A percentile compares a stretch with the other conserved stretches of the same genome.
Conservation (phyloP, 208 protist species). For the Strigomonas galati region DNA sequence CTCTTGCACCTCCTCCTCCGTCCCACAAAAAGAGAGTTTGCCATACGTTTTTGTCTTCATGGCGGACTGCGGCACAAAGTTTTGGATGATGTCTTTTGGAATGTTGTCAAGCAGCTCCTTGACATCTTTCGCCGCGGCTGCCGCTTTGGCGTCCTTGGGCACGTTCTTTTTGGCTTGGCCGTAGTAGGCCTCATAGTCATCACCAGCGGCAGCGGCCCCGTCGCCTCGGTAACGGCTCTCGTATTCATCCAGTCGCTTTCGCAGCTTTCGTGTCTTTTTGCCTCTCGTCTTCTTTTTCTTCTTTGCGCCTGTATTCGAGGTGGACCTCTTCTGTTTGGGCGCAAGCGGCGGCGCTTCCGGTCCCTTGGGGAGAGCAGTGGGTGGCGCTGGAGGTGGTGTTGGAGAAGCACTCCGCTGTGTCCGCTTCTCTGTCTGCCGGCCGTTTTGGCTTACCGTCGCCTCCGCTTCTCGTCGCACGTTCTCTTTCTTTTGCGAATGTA, state of each 20-base stretch:
- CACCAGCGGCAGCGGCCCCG: slow-evolving; percentile 10
- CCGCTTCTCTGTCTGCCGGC: too few relatives aligned
- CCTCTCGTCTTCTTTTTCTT: slow-evolving; percentile 20
- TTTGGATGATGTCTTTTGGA: slow-evolving; percentile 6
- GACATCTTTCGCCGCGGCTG: slow-evolving; percentile 16
- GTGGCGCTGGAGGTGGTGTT: background rate
- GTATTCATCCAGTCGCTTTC: slow-evolving; percentile 47
- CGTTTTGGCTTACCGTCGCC: too few relatives aligned
- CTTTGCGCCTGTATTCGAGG: background rate
- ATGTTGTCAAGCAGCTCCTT: slow-evolving; percentile 19
- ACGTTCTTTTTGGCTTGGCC: slow-evolving; percentile 15
- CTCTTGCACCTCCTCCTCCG: slow-evolving; percentile 17
- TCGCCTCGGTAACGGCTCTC: slow-evolving; percentile 36
- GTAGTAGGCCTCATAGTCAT: slow-evolving; percentile 80
- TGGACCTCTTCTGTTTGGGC: too few relatives aligned
- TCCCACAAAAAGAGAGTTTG: slow-evolving; percentile 31
- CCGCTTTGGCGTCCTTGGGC: slow-evolving; percentile 7
- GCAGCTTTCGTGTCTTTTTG: slow-evolving; percentile 20
- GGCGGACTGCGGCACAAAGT: slow-evolving; percentile 20
- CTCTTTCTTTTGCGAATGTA: too few relatives aligned
- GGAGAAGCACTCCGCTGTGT: too few relatives aligned
- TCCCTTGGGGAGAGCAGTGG: too few relatives aligned
- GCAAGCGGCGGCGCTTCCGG: too few relatives aligned
- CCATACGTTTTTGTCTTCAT: slow-evolving; percentile 18
- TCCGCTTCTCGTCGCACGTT: too few relatives aligned